phyloP scores from a whole-genome alignment of 225 moss, liverwort and hornwort genomes.

The Lunularia cruciata region DNA sequence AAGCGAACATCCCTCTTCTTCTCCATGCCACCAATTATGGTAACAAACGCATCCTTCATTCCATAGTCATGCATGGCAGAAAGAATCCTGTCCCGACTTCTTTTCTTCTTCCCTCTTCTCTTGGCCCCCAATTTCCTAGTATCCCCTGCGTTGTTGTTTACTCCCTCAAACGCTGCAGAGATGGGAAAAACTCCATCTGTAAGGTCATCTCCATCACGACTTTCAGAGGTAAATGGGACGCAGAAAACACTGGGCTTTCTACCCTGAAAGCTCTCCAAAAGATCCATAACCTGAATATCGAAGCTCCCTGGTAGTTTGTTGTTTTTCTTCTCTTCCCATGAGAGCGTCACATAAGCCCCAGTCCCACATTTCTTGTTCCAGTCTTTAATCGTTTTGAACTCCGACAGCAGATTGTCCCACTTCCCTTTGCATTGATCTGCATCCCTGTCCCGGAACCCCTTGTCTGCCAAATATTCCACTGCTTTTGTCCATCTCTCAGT shows the following conservation, averaged over 20 bases:
- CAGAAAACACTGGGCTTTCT: background rate
- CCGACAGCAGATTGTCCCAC: constrained; percentile 25
- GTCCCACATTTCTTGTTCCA: background rate
- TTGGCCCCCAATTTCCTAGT: background rate
- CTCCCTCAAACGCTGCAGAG: background rate
- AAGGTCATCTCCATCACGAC: constrained; percentile 2
- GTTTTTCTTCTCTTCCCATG: constrained; percentile 15
- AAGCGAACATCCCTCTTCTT: constrained; percentile 20
- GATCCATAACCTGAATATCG: constrained; percentile 4
- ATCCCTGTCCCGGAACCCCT: constrained; percentile 17
- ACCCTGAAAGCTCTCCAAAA: constrained; percentile 18
- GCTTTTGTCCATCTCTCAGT: constrained; percentile 15
- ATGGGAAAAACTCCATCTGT: constrained; percentile 6
- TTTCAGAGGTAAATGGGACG: constrained; percentile 5
- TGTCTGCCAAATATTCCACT: constrained; percentile 1
- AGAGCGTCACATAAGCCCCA: constrained; percentile 3
- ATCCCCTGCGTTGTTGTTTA: background rate
- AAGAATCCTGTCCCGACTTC: background rate
- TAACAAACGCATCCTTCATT: constrained; percentile 8
- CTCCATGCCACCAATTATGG: constrained; percentile 10
- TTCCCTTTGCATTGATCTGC: constrained; percentile 18
- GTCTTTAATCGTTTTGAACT: constrained; percentile 17
- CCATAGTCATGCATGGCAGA: background rate
- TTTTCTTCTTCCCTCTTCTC: background rate
- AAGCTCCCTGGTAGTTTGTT: constrained; percentile 14